Base-by-base conservation (phyloP, 345 rosid genomes). In the Camelina sativa region DNA sequence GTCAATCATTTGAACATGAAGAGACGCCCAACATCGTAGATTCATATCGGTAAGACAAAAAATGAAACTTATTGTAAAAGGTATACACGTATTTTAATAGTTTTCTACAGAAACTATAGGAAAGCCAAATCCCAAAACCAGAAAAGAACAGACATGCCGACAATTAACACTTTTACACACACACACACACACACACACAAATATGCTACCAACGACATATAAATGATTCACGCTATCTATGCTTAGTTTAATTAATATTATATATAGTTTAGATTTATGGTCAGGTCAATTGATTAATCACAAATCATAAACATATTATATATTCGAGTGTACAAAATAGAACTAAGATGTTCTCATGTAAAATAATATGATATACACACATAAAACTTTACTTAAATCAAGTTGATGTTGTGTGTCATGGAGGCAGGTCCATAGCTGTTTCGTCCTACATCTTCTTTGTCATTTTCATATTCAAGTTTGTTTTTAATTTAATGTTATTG, bases 391-490 rank as follows among this genome's bases (percentile, higher is more conserved):
- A 40, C 51, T 71, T 8, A 22, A 30, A 41, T 25, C 73, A 65
- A 72, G 35, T 77, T 51, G 80, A 58, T 44, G 43, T 57, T 65
- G 19, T 64, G 34, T 61, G 73, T 78, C 77, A 78, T 78, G 81
- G 81, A 61, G 65, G 81, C 81, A 72, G 59, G 73, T 78, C 81
- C 69, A 67, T 78, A 63, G 69, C 35, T 60, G 73, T 78, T 78
- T 65, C 81, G 56, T 78, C 74, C 43, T 41, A 60, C 7, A 44
- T 51, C 58, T 78, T 78, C 46, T 72, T 60, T 60, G 37, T 53
- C 69, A 78, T 60, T 78, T 72, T 73, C 65, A 61, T 72, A 59
- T 72, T 54, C 69, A 72, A 69, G 56, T 59, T 56, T 66, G 51
- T 66, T 43, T 15, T 71, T 77, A 58, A 22, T 51, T 16, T 58